phyloP scores from a whole-genome alignment of 306 rosid species.

The Hippophae rhamnoides region DNA sequence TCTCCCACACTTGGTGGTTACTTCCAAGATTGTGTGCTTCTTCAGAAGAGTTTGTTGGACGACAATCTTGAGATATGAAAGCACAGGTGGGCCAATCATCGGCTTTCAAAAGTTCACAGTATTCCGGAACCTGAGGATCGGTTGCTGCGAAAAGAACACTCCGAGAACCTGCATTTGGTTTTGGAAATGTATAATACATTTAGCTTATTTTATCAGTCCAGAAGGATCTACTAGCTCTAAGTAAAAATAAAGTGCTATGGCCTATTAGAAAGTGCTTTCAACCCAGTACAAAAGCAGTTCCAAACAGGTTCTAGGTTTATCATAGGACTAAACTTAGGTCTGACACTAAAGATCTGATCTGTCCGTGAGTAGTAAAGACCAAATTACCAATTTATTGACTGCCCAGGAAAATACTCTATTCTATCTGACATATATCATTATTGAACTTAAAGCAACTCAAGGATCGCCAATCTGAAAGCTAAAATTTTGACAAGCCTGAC shows the following conservation, averaged over 20 bases:
- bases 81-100: conserved; percentile 92
- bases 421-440: not conserved
- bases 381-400: no score
- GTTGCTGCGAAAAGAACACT: conserved; percentile 90
- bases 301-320: no score
- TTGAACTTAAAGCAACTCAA: not conserved
- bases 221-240: no score
- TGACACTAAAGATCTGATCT: no score
- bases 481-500: no score
- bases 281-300: no score
- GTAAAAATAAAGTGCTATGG: no score
- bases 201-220: not conserved
- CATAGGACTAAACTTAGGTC: no score
- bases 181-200: not conserved
- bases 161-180: conserved; percentile 67
- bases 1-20: conserved; percentile 68
- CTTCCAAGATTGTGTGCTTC: conserved; percentile 69
- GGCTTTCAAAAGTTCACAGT: conserved; percentile 75
- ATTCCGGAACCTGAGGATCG: conserved; percentile 83
- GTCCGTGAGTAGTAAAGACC: no score
- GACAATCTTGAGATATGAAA: conserved; percentile 78
- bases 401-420: not conserved
- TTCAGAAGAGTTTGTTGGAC: conserved; percentile 82
- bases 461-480: no score
- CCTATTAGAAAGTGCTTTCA: no score